phyloP scores from a whole-genome alignment of 768 basidiomycete genomes.

The Xerocomus spinulosus region DNA sequence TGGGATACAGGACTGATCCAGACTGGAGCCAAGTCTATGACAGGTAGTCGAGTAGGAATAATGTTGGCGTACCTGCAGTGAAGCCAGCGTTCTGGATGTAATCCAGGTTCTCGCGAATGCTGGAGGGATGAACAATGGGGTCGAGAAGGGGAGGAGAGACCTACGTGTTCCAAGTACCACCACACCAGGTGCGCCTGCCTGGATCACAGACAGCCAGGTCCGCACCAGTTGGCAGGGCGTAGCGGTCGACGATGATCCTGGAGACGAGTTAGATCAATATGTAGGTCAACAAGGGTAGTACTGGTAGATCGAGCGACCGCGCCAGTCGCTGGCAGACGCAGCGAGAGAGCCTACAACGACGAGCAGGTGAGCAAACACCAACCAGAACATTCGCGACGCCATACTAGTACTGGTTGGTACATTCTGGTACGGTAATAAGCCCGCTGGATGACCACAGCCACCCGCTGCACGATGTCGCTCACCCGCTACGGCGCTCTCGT shows the following conservation, averaged over 20 bases:
- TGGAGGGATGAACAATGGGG: neutral
- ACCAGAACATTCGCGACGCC: too few species aligned
- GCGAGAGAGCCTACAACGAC: neutral
- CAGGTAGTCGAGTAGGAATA: too few species aligned
- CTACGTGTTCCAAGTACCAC: neutral
- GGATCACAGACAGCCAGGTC: neutral
- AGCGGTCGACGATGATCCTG: neutral
- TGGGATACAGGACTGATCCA: too few species aligned
- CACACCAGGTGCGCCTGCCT: neutral
- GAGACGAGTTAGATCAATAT: neutral
- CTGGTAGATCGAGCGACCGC: neutral
- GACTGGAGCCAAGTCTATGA: too few species aligned
- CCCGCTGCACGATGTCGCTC: neutral
- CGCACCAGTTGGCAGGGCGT: neutral
- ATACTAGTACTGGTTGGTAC: neutral
- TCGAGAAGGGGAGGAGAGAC: neutral
- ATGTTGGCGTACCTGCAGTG: neutral
- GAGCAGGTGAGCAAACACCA: neutral
- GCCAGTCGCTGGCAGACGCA: neutral
- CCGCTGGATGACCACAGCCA: neutral
- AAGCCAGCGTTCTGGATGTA: neutral
- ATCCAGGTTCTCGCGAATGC: neutral
- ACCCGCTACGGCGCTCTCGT: constrained; percentile 61
- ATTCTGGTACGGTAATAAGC: neutral
- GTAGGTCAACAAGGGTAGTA: neutral